Percentiles rank a stretch among this genome's conserved stretches.
Evolutionary conservation across 169 alveolate species (phyloP).

Genomic region (Sarcocystis neurona): DNA sequence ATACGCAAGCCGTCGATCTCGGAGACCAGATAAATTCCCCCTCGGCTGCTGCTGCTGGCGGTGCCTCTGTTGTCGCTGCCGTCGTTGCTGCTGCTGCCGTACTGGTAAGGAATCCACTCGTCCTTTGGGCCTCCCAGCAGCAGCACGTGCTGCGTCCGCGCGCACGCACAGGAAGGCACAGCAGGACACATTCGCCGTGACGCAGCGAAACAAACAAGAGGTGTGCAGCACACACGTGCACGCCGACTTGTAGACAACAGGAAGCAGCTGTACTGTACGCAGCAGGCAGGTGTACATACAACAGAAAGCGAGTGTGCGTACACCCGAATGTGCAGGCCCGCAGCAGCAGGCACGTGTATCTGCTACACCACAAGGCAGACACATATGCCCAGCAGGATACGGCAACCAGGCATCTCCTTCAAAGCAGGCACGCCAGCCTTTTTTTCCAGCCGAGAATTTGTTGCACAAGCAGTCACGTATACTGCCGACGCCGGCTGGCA

Average conservation of each 20-base stretch:
- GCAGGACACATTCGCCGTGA: neutral
- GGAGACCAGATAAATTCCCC: constrained; percentile 60
- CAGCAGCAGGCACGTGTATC: too few relatives aligned
- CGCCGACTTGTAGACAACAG: neutral
- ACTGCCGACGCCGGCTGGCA: too few relatives aligned
- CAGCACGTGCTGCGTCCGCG: constrained; percentile 65
- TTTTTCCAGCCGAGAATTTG: too few relatives aligned
- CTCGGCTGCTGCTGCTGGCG: too few relatives aligned
- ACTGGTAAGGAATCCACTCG: constrained; percentile 77
- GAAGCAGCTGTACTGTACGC: neutral
- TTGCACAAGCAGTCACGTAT: too few relatives aligned
- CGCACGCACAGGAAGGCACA: neutral
- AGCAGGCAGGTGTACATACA: neutral
- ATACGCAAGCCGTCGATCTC: constrained; percentile 76
- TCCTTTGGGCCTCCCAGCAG: constrained; percentile 76
- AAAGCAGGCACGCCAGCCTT: too few relatives aligned
- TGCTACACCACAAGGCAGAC: too few relatives aligned
- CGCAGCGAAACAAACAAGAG: neutral
- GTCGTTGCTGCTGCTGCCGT: constrained; percentile 55
- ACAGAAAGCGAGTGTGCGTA: neutral
- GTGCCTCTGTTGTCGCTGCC: neutral
- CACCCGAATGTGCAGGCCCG: too few relatives aligned
- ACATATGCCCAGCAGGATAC: too few relatives aligned
- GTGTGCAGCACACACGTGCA: neutral
- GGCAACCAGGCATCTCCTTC: too few relatives aligned